These are phyloP conservation scores for Arachis monticola DNA, from an alignment of 331 rosid species.

Conservation along the genomic window DNA sequence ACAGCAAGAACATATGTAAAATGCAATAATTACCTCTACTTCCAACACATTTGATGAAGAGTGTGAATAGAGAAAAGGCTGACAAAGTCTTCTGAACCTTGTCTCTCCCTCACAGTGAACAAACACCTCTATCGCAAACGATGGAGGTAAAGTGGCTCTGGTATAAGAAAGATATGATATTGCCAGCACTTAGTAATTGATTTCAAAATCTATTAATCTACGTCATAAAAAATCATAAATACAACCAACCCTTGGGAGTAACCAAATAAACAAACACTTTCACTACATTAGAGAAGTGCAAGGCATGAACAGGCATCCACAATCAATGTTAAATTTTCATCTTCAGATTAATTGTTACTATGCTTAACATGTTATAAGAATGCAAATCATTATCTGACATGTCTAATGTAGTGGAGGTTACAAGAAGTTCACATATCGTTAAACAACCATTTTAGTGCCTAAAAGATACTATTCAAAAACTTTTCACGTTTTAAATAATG, in stretches of 20 bases:
- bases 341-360: neutral
- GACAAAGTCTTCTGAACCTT: constrained; percentile 96
- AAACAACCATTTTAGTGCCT: neutral
- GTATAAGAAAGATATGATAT: constrained; percentile 30
- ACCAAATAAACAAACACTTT: constrained; percentile 1
- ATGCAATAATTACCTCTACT: constrained; percentile 75
- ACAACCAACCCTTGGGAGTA: neutral
- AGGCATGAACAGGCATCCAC: neutral
- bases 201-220: constrained; percentile 31
- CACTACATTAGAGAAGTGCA: neutral
- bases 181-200: constrained; percentile 27
- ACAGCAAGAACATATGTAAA: constrained; percentile 18
- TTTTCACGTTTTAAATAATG: neutral
- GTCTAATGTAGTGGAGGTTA: neutral
- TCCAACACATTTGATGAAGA: constrained; percentile 94
- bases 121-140: constrained; percentile 95
- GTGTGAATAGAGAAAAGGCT: constrained; percentile 95
- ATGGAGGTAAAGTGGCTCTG: constrained; percentile 97
- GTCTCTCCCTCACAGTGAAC: constrained; percentile 99
- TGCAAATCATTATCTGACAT: neutral
- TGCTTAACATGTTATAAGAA: neutral
- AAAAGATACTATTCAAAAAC: neutral
- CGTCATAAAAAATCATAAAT: constrained; percentile 29
- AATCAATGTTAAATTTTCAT: neutral
- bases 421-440: neutral